Conservation (phyloP, 2,329 filamentous ascomycete genomes). For the Volutella citrinella region DNA sequence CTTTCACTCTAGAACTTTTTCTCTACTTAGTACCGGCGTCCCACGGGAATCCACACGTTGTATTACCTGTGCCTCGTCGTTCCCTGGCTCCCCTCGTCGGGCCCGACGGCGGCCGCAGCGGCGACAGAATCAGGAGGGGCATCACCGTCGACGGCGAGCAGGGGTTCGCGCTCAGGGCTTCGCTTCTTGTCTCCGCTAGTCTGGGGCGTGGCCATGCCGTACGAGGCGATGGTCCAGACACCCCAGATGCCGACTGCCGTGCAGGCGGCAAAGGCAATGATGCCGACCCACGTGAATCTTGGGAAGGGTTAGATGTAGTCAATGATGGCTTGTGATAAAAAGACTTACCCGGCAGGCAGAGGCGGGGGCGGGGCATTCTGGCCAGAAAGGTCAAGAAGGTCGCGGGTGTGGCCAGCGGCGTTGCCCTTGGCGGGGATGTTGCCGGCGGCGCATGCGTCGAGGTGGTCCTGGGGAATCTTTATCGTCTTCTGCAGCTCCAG, state of each 20-base stretch:
- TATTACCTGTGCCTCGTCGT: no score
- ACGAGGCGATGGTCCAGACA: slow-evolving; percentile 63
- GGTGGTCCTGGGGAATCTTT: slow-evolving; percentile 57
- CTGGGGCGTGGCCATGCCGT: slow-evolving; percentile 40
- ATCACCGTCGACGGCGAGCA: slow-evolving; percentile 13
- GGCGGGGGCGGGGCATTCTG: slow-evolving; percentile 53
- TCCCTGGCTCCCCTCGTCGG: no score
- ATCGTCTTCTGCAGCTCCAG: slow-evolving; percentile 58
- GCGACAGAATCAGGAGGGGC: not conserved
- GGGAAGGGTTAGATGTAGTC: slow-evolving; percentile 1
- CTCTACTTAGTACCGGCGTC: no score
- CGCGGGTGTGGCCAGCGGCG: slow-evolving; percentile 66
- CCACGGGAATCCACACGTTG: no score
- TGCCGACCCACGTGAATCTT: slow-evolving; percentile 66
- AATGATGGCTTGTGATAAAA: not conserved
- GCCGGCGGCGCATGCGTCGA: slow-evolving; percentile 54
- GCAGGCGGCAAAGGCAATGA: slow-evolving; percentile 73
- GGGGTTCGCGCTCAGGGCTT: slow-evolving; percentile 21
- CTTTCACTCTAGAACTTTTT: no score
- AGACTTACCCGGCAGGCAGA: slow-evolving; percentile 59
- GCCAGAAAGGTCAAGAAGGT: slow-evolving; percentile 62
- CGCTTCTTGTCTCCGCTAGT: slow-evolving; percentile 10
- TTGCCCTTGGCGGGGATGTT: slow-evolving; percentile 60
- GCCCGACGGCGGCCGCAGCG: no score
- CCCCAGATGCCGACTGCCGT: slow-evolving; percentile 66